These are phyloP conservation scores for Penicillium sp. DNA, from an alignment of 2,329 filamentous ascomycete genomes.

Conservation along the genomic window DNA sequence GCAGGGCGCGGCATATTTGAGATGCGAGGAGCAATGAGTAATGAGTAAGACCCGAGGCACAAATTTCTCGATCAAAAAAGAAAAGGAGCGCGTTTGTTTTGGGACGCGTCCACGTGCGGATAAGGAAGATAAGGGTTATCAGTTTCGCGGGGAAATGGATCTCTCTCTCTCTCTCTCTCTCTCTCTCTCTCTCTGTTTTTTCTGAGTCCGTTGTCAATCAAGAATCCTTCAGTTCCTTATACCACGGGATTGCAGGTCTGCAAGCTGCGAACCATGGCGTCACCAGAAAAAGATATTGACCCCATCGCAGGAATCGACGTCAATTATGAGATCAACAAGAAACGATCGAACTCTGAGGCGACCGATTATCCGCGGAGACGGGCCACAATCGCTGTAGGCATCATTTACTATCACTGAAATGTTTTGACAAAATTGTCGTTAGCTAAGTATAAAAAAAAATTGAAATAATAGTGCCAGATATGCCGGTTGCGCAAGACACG, in stretches of 20 bases:
- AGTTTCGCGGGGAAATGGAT: neutral
- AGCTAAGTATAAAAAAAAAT: neutral
- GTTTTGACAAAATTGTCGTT: neutral
- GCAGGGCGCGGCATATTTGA: conserved; percentile 24
- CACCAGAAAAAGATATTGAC: neutral
- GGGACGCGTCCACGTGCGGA: conserved; percentile 16
- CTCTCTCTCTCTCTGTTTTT: neutral
- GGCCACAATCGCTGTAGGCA: neutral
- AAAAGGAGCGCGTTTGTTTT: conserved; percentile 12
- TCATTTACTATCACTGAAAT: neutral
- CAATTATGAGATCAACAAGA: neutral
- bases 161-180: neutral
- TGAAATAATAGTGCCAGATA: neutral
- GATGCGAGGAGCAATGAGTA: neutral
- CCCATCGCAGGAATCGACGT: neutral
- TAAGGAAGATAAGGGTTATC: neutral
- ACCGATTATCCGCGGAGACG: neutral
- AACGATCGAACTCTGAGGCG: neutral
- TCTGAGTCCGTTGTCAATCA: too few species aligned
- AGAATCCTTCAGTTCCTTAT: too few species aligned
- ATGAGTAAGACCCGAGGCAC: neutral
- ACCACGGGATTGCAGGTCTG: too few species aligned
- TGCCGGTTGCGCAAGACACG: neutral
- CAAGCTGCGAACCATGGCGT: neutral
- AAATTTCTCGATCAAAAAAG: conserved; percentile 7